Base-by-base conservation (phyloP, 192 early-diverging fungal genomes). In the Linnemannia schmuckeri region DNA sequence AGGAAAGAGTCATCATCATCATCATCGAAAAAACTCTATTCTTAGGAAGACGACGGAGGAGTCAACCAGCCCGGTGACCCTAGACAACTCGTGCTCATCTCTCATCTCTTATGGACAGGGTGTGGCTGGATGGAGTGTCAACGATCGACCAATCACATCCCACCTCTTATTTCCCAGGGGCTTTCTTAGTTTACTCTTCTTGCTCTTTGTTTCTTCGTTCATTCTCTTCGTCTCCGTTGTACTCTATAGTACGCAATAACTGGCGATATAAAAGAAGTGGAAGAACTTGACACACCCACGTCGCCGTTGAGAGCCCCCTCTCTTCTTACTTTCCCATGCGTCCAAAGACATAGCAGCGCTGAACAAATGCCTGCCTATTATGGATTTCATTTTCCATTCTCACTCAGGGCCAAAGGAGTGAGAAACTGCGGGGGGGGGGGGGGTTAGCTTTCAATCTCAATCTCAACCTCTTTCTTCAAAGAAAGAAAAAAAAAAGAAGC, bases 241-340 rank as follows among this genome's bases (percentile, higher is more conserved):
- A 27, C 54, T 24, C 54, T 12, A 63, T 33, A 30, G 13, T 63
- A 33, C 61, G 30, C 61, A 66, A 66, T 66, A 30, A 0, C 17
- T 52, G 33, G 61, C 30, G 10, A 33, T 30, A 33, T 15, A 22
- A 20, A 52, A 3, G 49, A 33, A 27, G 15, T 33, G 30, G 61
- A 66, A 66, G 30, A 22, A 37, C 17, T 38, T 38, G 33, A 30
- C 30, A 70, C 27, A 52, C 76, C 76, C 83, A 69, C 83, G 76
- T 47, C 68, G 79, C 33, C 2, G 4, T 70, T 27, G 72, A 42
- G 33, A 33, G n/a, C 12, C 30, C 55, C 18, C 9, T n/a, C 27
- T 61, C 63, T 6, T 6, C 17, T 27, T 1, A 9, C 44, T 52
- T 20, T 52, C 49, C 24, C 46, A 13, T 40, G 41, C 37, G 40